Conservation (phyloP, 192 early-diverging fungal genomes). For the Entomortierella parvispora region DNA sequence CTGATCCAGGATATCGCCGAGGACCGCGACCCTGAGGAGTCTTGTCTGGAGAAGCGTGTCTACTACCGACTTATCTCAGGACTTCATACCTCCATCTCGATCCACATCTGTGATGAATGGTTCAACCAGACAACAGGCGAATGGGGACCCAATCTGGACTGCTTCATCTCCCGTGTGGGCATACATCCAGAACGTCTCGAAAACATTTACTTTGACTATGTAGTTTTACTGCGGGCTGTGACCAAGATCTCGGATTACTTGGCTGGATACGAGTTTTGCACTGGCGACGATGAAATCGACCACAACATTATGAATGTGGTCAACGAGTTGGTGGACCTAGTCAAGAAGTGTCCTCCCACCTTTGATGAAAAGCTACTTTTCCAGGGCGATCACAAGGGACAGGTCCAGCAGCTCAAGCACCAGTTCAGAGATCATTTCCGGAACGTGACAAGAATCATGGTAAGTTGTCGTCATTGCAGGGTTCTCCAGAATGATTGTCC, state of each 20-base stretch:
- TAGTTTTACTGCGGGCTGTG: constrained; percentile 85
- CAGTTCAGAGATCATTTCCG: constrained; percentile 95
- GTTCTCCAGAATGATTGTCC: too few relatives aligned
- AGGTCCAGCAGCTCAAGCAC: constrained; percentile 70
- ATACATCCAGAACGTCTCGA: constrained; percentile 90
- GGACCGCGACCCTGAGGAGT: constrained; percentile 54
- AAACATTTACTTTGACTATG: constrained; percentile 97
- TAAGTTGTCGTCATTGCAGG: too few relatives aligned
- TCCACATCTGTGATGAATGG: constrained; percentile 96
- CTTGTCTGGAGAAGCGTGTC: constrained; percentile 86
- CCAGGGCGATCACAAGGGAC: constrained; percentile 12
- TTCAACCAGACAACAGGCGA: constrained; percentile 86
- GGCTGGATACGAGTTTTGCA: constrained; percentile 78
- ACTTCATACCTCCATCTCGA: constrained; percentile 95
- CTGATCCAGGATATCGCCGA: constrained; percentile 32
- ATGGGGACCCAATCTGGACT: constrained; percentile 92
- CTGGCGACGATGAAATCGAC: constrained; percentile 69
- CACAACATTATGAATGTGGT: constrained; percentile 64
- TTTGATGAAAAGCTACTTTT: constrained; percentile 96
- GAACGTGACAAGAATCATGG: constrained; percentile 97
- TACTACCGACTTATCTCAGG: constrained; percentile 83
- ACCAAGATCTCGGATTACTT: constrained; percentile 86
- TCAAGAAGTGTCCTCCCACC: constrained; percentile 74
- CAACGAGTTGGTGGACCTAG: constrained; percentile 63
- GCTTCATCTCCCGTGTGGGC: constrained; percentile 90